Percentiles rank a stretch among this genome's conserved stretches.
Conservation (phyloP, 2,329 filamentous ascomycete species). For the Cercospora canescens region DNA sequence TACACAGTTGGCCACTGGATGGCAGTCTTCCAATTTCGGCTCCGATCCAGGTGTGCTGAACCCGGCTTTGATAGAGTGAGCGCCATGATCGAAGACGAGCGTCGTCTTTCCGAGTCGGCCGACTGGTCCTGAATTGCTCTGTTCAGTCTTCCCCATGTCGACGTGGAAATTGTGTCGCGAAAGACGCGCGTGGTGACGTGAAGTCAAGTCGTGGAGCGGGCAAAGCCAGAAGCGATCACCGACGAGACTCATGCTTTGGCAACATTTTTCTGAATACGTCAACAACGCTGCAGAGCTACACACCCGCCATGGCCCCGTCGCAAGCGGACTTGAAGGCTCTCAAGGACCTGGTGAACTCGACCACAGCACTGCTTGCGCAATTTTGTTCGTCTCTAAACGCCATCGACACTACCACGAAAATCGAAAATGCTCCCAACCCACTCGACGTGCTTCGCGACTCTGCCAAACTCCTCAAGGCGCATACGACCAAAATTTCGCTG, state of each 20-base stretch:
- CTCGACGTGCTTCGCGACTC: conserved; percentile 72
- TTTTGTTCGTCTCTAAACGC: conserved; percentile 34
- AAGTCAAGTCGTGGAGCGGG: conserved; percentile 1
- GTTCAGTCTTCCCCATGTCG: conserved; percentile 13
- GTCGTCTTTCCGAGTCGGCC: conserved; percentile 47
- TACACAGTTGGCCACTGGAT: conserved; percentile 82
- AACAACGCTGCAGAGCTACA: background rate
- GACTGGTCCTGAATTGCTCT: conserved; percentile 14
- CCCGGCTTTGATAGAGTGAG: conserved; percentile 87
- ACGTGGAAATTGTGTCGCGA: conserved; percentile 4
- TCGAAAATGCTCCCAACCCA: conserved; percentile 48
- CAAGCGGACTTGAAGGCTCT: conserved; percentile 30
- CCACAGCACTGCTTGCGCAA: conserved; percentile 34
- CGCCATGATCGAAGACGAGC: conserved; percentile 91
- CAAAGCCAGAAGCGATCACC: background rate
- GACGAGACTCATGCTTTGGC: background rate
- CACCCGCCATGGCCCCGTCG: conserved; percentile 28
- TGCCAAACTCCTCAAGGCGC: conserved; percentile 72
- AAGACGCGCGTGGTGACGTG: conserved; percentile 9
- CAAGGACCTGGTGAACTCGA: conserved; percentile 32
- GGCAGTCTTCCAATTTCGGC: conserved; percentile 54
- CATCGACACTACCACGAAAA: conserved; percentile 19
- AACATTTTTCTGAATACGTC: background rate
- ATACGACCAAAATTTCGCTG: conserved; percentile 84
- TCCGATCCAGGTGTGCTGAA: conserved; percentile 49